Evolutionary conservation across 495 filamentous ascomycete species (phyloP), one percentile per base, ranked within the genome.

Genomic region (Hypomontagnella submonticulosa): DNA sequence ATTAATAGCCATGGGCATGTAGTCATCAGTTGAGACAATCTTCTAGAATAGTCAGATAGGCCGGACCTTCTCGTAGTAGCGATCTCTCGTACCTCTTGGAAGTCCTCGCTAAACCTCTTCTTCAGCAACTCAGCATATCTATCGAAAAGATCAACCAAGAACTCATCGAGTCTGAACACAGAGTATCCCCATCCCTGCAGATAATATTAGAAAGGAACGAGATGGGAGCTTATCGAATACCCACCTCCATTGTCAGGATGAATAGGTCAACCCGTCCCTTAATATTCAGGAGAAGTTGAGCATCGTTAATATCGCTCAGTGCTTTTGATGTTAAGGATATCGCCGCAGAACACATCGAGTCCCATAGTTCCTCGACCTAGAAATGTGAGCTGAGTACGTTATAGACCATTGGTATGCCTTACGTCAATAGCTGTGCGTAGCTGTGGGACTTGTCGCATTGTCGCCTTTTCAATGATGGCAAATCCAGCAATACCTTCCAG

Each of bases 1-100:
- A 60, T 90, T 88, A 69, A 97, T 96, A 4, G 91, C 88, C 96
- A 99, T 98, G 15, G 96, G 96, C 93, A 98, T 97, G 76, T 98
- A 99, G 73, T 99, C 95, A 73, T 99, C 95, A 10, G 92, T 96
- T 9, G 89, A 91, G 23, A 99, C 92, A 75, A 97, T 96, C 88
- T 95, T 87, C 67, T 85, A 27, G 90, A 80, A 38, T 89, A 79
- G 67, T 92, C 83, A 41, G 89, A 83, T 73, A 90, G 87, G 50
- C 86, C 82, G 67, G 91, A 88, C 1, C 90, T 77, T 10, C 73
- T 85, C 15, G 89, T 91, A 77, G 63, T 90, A 85, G 20, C 76
- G 75, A 74, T 92, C 86, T 8, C 75, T 10, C 75, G 53, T 72
- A 92, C 90, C 81, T 97, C 93, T 75, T 91, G 88, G 74, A 99